A percentile compares a stretch with the other conserved stretches of the same genome.
These are phyloP conservation scores for Epichloe baconii DNA, from an alignment of 2,329 filamentous ascomycete species.

Conservation along the genomic window DNA sequence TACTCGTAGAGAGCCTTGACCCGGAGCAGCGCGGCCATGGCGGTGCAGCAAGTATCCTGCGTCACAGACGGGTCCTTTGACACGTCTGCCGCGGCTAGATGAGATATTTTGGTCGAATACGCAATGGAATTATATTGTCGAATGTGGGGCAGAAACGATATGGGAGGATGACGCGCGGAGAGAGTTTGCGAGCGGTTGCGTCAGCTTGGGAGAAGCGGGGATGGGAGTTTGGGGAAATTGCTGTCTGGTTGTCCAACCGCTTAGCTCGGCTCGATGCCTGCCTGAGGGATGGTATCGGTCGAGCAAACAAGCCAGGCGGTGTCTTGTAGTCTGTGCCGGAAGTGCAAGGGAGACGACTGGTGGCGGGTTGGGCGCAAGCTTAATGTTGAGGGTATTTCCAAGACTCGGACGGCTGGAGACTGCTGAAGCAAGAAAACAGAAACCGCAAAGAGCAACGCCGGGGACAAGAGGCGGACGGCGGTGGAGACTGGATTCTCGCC, in stretches of 20 bases:
- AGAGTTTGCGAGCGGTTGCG: constrained; percentile 4
- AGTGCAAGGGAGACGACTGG: neutral
- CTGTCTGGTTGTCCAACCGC: neutral
- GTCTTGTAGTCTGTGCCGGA: neutral
- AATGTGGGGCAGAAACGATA: constrained; percentile 3
- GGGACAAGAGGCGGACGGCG: neutral
- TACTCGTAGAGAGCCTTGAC: constrained; percentile 97
- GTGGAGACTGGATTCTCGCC: no score
- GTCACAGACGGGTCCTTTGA: constrained; percentile 6
- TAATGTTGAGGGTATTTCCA: neutral
- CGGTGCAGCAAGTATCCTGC: constrained; percentile 16
- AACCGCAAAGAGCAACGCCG: neutral
- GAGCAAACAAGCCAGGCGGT: neutral
- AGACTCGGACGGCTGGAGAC: neutral
- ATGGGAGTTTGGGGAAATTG: neutral
- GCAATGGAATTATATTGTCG: neutral
- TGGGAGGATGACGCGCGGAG: neutral
- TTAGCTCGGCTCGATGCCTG: neutral
- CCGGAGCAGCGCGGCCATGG: constrained; percentile 71
- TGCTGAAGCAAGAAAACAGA: neutral
- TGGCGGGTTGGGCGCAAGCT: neutral
- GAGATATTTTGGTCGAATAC: constrained; percentile 1
- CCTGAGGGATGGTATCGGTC: neutral
- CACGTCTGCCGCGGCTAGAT: constrained; percentile 6
- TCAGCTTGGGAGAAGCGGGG: constrained; percentile 9